These are phyloP conservation scores for Hanseniaspora valbyensis DNA, from an alignment of 805 yeast genomes.

Conservation along the genomic window DNA sequence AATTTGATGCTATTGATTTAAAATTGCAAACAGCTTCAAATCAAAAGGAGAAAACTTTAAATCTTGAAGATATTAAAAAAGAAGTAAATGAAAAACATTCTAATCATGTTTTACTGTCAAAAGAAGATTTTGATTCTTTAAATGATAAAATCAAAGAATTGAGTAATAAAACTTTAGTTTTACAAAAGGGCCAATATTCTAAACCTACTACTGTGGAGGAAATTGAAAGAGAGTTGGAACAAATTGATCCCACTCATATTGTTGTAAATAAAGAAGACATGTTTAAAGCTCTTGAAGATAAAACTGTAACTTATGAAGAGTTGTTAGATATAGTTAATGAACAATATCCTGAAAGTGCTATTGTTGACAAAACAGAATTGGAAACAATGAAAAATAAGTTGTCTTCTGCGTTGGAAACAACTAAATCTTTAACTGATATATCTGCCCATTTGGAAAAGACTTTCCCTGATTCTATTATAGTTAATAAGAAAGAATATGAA, in stretches of 20 bases:
- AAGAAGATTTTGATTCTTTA: neutral
- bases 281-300: constrained; percentile 13
- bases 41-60: constrained; percentile 2
- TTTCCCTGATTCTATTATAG: no score
- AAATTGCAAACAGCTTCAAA: neutral
- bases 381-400: no score
- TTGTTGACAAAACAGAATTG: neutral
- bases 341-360: neutral
- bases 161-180: neutral
- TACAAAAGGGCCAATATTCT: neutral
- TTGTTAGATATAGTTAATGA: neutral
- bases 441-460: no score
- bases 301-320: constrained; percentile 7
- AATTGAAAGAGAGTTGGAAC: neutral
- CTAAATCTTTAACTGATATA: no score
- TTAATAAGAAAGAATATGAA: neutral
- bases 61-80: constrained; percentile 1
- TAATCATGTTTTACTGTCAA: constrained; percentile 10
- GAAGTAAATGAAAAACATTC: constrained; percentile 12
- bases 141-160: neutral
- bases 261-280: constrained; percentile 12
- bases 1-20: constrained; percentile 5
- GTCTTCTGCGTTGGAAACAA: no score
- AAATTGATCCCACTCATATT: neutral
- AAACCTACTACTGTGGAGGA: neutral